A percentile compares a stretch with the other conserved stretches of the same genome.
These are phyloP conservation scores for Cercospora sp. DNA, from an alignment of 2,329 filamentous ascomycete species.

Conservation along the genomic window DNA sequence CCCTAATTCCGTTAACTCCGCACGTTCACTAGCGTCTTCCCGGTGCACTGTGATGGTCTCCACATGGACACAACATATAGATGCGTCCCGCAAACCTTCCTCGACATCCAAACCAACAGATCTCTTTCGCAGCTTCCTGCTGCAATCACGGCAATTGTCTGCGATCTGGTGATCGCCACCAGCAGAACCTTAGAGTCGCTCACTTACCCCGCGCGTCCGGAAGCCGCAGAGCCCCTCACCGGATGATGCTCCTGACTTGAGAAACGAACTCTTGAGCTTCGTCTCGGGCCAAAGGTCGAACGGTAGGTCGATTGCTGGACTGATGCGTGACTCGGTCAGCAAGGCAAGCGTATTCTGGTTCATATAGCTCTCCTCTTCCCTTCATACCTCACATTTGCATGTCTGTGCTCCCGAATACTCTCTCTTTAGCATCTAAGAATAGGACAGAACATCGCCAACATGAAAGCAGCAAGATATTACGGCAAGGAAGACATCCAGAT, in stretches of 20 bases:
- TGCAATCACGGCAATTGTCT: background rate
- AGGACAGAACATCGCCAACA: constrained; percentile 33
- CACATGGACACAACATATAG: background rate
- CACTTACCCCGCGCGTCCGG: constrained; percentile 1
- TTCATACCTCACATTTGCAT: background rate
- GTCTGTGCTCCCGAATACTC: background rate
- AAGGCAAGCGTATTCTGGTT: background rate
- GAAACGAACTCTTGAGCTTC: constrained; percentile 14
- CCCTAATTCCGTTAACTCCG: background rate
- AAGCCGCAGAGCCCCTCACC: constrained; percentile 7
- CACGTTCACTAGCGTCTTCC: background rate
- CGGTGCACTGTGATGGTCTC: background rate
- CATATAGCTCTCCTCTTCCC: background rate
- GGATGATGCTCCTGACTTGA: constrained; percentile 18
- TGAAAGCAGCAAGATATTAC: constrained; percentile 59
- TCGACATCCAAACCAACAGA: background rate
- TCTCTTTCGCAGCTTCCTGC: background rate
- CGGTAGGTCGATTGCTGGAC: background rate
- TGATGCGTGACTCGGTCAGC: background rate
- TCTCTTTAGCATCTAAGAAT: background rate
- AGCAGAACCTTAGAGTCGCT: background rate
- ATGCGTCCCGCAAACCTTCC: background rate
- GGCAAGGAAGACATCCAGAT: constrained; percentile 58
- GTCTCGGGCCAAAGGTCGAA: constrained; percentile 17
- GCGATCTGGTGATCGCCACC: background rate